These are phyloP conservation scores for Entomortierella beljakovae DNA, from an alignment of 192 early-diverging fungal species.

Conservation along the genomic window DNA sequence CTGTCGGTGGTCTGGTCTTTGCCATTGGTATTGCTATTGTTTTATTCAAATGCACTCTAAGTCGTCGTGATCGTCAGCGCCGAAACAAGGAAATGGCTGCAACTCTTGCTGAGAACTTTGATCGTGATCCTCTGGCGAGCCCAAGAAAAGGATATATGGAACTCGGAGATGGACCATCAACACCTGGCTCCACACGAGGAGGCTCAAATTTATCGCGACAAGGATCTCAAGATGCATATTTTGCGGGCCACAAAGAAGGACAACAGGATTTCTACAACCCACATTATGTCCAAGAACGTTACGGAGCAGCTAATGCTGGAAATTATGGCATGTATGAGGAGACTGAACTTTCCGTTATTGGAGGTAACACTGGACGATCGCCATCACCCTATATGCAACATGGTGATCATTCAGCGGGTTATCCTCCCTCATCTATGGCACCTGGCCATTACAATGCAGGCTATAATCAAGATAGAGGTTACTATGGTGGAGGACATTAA, in stretches of 20 bases:
- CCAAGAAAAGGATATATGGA: conserved; percentile 46
- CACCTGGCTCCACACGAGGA: conserved; percentile 1
- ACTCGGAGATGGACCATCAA: conserved; percentile 29
- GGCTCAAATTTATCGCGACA: conserved; percentile 31
- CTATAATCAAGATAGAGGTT: conserved; percentile 38
- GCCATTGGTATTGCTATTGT: conserved; percentile 29
- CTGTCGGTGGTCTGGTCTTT: conserved; percentile 32
- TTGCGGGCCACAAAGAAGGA: conserved; percentile 16
- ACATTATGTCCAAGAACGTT: conserved; percentile 46
- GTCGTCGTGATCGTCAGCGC: conserved; percentile 16
- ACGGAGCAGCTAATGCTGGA: conserved; percentile 26
- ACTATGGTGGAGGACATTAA: conserved; percentile 26
- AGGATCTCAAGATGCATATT: conserved; percentile 49
- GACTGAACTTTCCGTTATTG: conserved; percentile 47
- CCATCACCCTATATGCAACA: conserved; percentile 1
- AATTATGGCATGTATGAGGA: conserved; percentile 43
- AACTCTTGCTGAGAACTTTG: conserved; percentile 36
- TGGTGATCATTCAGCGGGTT: conserved; percentile 9
- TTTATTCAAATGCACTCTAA: conserved; percentile 32
- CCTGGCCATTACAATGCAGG: conserved; percentile 35
- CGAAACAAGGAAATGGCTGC: conserved; percentile 51
- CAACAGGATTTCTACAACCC: conserved; percentile 31
- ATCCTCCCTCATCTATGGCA: conserved; percentile 22
- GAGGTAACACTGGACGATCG: conserved; percentile 12
- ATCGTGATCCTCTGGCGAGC: conserved; percentile 27